Percentiles rank a stretch among this genome's conserved stretches.
These are phyloP conservation scores for Polytrichum commune DNA, from an alignment of 225 moss, liverwort and hornwort species.

Conservation along the genomic window DNA sequence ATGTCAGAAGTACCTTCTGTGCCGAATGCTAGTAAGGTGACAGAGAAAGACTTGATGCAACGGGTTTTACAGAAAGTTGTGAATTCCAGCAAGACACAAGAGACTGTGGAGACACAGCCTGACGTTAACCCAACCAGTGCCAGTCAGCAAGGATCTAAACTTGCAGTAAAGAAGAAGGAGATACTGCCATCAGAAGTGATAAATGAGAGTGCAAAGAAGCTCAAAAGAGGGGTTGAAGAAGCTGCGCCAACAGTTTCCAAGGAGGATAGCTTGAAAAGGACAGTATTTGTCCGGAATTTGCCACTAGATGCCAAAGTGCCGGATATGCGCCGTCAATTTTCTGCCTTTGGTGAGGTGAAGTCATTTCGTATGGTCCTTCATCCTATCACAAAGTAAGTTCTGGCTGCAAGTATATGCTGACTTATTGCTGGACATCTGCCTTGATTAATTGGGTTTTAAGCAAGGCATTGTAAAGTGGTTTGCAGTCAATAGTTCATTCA, in stretches of 20 bases:
- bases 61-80: constrained; percentile 66
- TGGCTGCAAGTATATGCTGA: background rate
- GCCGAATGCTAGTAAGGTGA: constrained; percentile 14
- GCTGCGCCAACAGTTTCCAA: constrained; percentile 16
- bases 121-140: constrained; percentile 5
- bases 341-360: constrained; percentile 83
- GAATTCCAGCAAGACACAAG: constrained; percentile 32
- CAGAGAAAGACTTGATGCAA: constrained; percentile 68
- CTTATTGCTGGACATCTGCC: too few species aligned
- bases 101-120: constrained; percentile 10
- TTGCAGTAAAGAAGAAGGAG: constrained; percentile 20
- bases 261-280: constrained; percentile 48
- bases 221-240: constrained; percentile 4
- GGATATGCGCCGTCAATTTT: constrained; percentile 78
- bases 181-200: constrained; percentile 15
- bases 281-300: constrained; percentile 84
- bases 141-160: constrained; percentile 15
- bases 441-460: too few species aligned
- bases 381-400: constrained; percentile 75
- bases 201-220: constrained; percentile 16
- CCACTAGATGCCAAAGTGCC: constrained; percentile 76
- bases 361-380: constrained; percentile 90
- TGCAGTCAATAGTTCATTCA: too few species aligned
- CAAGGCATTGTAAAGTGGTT: too few species aligned
- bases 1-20: constrained; percentile 10